Base-by-base conservation (phyloP, 495 filamentous ascomycete genomes). In the Aspergillus hancockii region DNA sequence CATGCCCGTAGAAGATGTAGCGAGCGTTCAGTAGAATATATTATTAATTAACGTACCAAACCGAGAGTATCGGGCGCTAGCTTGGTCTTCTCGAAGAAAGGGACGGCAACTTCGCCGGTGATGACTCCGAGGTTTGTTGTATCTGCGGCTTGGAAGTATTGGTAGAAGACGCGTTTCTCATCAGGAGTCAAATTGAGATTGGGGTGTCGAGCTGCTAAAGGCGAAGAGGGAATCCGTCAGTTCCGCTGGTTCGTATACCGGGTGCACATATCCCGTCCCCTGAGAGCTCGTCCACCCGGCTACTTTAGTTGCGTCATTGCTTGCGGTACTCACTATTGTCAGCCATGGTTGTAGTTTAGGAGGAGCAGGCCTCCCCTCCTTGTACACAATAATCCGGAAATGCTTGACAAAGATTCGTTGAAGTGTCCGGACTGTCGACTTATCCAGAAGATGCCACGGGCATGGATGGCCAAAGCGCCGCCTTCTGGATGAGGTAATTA, bases 1-100 rank as follows among this genome's bases (percentile, higher is more conserved):
- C 38, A 8, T 10, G n/a, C 18, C 21, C 30, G 16, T 23, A 41
- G 19, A 25, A 30, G 31, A 18, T 16, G 34, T 23, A 38, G 23
- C 13, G 10, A 10, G n/a, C 4, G 40, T 21, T n/a, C 38, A 51
- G 34, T 14, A 22, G 41, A 41, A 18, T 4, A 8, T 1, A 36
- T 47, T 22, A 9, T 19, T 36, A 28, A 47, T 50, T 25, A 32
- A 76, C 84, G 57, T 78, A 95, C 92, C 87, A 97, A 89, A 69
- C 94, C 94, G 63, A 98, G 81, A 25, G 93, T 83, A 55, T 89
- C 84, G 46, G 91, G 88, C 52, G 91, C 83, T 31, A 98, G 79
- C 61, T 89, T 85, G 28, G 94, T 97, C 83, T 93, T 95, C 74
- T 98, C 93, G 66, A 98, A 98, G 79, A 98, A 98, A 64, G 93